These are phyloP conservation scores for Rosellinia necatrix DNA, from an alignment of 2,329 filamentous ascomycete genomes.

Conservation along the genomic window DNA sequence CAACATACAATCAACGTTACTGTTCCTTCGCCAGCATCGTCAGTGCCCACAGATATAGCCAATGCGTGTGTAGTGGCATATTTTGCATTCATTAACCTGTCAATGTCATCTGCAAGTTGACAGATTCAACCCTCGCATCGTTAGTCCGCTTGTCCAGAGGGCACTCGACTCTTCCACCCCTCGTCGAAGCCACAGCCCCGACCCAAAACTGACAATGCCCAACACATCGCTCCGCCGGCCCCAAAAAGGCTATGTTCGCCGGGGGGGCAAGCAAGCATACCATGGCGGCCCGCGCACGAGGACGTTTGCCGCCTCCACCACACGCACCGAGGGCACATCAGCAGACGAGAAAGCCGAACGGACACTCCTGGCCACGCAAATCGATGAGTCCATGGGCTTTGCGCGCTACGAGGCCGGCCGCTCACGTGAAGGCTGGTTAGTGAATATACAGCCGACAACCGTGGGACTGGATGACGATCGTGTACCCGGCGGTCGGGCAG, in stretches of 20 bases:
- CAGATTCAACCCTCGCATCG: slow-evolving; percentile 15
- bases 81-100: not conserved
- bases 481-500: slow-evolving; percentile 80
- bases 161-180: slow-evolving; percentile 10
- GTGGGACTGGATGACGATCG: slow-evolving; percentile 76
- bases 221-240: slow-evolving; percentile 64
- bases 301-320: slow-evolving; percentile 77
- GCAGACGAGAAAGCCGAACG: slow-evolving; percentile 92
- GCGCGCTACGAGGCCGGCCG: slow-evolving; percentile 86
- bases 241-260: slow-evolving; percentile 70
- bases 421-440: slow-evolving; percentile 84
- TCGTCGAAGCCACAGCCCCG: not conserved
- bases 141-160: slow-evolving; percentile 6
- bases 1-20: not conserved
- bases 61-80: not conserved
- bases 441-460: slow-evolving; percentile 89
- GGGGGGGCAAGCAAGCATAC: slow-evolving; percentile 68
- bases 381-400: slow-evolving; percentile 96
- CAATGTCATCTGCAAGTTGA: slow-evolving; percentile 21
- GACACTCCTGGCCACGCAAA: slow-evolving; percentile 78
- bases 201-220: slow-evolving; percentile 50
- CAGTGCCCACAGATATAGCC: not conserved
- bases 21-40: not conserved
- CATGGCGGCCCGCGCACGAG: slow-evolving; percentile 71
- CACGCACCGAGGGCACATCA: slow-evolving; percentile 82